Base-by-base conservation (phyloP, 345 rosid species). In the Firmiana major region DNA sequence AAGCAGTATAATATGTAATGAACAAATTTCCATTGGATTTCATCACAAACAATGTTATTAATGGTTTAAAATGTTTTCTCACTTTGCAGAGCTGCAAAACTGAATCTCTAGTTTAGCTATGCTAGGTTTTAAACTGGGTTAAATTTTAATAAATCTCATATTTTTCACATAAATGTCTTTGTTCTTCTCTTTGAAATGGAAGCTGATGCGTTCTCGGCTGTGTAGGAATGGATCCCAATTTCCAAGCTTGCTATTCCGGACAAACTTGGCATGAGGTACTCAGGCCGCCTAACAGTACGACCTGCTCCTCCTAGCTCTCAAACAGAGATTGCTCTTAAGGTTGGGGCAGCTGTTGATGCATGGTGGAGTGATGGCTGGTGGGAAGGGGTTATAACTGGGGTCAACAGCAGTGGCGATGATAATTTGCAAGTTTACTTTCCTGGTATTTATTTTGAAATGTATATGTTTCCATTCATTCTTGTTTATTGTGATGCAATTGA, bases 331-430 rank as follows among this genome's bases (percentile, higher is more conserved):
- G 74, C 83, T 74, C 77, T 79, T 66, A 83, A 73, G 71, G 59
- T 92, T 60, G 99, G 98, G 63, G 71, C 82, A 74, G 91, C 99
- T 59, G 93, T 96, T 73, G 99, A 96, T 90, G 97, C 93, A 28
- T 93, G 99, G 98, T 96, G 99, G 99, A 93, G 94, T 68, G 99
- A 96, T 91, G 99, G 99, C 75, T 96, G 98, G 99, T 96, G 99
- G 97, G 99, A 96, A 85, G 99, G 97, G 53, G 89, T 93, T 82
- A 87, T 92, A 31, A 83, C 82, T 38, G 88, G 87, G 79, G 79
- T 75, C 40, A 79, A 71, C 69, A 82, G 81, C 58, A 73, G 75
- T 34, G 68, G 69, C 46, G 71, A 83, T 65, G 88, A 88, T 65
- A 79, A 81, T 79, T 71, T 93, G 72, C 91, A 82, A 83, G 84